A percentile compares a stretch with the other conserved stretches of the same genome.
These are phyloP conservation scores for Zizania latifolia DNA, from an alignment of 176 grass and related monocot species.

Conservation along the genomic window DNA sequence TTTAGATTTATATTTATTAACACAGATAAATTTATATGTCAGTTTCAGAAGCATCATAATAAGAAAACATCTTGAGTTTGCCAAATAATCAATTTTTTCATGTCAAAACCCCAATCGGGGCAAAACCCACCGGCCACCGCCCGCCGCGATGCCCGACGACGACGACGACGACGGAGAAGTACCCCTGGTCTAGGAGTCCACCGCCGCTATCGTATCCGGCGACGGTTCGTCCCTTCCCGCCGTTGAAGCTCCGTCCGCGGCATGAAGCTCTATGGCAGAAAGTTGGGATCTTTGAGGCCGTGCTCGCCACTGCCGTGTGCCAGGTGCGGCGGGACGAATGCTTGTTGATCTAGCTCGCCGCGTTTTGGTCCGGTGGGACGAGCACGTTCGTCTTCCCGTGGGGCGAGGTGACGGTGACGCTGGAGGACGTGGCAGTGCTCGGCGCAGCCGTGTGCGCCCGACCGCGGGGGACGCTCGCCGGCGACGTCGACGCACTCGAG, in stretches of 20 bases:
- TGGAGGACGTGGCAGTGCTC: conserved; percentile 18
- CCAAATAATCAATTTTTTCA: too few species aligned
- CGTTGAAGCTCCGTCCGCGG: conserved; percentile 35
- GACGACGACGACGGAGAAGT: not conserved
- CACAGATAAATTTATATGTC: too few species aligned
- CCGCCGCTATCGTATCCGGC: not conserved
- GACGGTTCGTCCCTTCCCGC: too few species aligned
- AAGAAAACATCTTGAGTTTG: too few species aligned
- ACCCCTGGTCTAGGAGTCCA: not conserved
- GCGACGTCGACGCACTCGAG: conserved; percentile 2
- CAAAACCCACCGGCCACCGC: too few species aligned
- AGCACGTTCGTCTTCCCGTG: not conserved
- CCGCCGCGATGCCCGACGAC: not conserved
- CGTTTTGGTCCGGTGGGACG: conserved; percentile 43
- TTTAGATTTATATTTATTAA: too few species aligned
- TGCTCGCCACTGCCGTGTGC: conserved; percentile 22
- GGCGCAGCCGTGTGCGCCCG: conserved; percentile 14
- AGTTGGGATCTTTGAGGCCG: conserved; percentile 35
- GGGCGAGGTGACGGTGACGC: not conserved
- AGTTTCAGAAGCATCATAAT: too few species aligned
- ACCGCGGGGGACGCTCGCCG: not conserved
- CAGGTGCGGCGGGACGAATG: conserved; percentile 27
- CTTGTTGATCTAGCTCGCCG: conserved; percentile 17
- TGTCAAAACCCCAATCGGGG: too few species aligned
- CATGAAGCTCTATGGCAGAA: conserved; percentile 30